Percentiles rank a stretch among this genome's conserved stretches.
Evolutionary conservation across 306 rosid species (phyloP).

Genomic region (Pterocarpus santalinus): DNA sequence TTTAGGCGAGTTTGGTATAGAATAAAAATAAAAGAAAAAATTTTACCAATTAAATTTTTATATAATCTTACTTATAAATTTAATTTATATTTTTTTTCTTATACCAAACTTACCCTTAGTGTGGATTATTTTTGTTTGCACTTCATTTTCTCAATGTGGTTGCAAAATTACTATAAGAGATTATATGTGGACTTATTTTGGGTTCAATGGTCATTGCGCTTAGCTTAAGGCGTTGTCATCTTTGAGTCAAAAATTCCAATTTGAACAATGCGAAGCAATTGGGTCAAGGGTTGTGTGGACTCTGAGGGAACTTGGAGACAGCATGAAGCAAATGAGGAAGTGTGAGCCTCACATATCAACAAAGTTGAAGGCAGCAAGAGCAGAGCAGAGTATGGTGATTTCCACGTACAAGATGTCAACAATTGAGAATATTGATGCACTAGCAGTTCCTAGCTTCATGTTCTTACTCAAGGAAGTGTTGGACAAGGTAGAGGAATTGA

Average conservation of each 20-base stretch:
- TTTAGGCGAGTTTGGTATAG: too few species aligned
- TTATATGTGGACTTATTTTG: neutral
- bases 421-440: slow-evolving; percentile 49
- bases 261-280: slow-evolving; percentile 58
- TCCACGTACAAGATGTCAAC: slow-evolving; percentile 43
- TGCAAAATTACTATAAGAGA: neutral
- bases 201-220: neutral
- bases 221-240: slow-evolving; percentile 45
- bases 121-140: too few species aligned
- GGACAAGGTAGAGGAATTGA: slow-evolving; percentile 70
- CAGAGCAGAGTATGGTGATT: slow-evolving; percentile 50
- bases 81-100: too few species aligned
- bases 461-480: slow-evolving; percentile 64
- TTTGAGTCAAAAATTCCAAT: slow-evolving; percentile 44
- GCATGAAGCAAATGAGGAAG: slow-evolving; percentile 63
- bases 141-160: too few species aligned
- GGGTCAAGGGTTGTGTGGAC: slow-evolving; percentile 59
- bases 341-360: slow-evolving; percentile 47
- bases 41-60: too few species aligned
- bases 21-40: too few species aligned
- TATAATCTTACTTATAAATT: too few species aligned
- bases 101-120: too few species aligned
- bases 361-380: slow-evolving; percentile 57
- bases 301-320: slow-evolving; percentile 72
- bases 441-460: slow-evolving; percentile 56